These are phyloP conservation scores for Stygiomarasmius scandens DNA, from an alignment of 1,284 basidiomycete genomes.

Conservation along the genomic window DNA sequence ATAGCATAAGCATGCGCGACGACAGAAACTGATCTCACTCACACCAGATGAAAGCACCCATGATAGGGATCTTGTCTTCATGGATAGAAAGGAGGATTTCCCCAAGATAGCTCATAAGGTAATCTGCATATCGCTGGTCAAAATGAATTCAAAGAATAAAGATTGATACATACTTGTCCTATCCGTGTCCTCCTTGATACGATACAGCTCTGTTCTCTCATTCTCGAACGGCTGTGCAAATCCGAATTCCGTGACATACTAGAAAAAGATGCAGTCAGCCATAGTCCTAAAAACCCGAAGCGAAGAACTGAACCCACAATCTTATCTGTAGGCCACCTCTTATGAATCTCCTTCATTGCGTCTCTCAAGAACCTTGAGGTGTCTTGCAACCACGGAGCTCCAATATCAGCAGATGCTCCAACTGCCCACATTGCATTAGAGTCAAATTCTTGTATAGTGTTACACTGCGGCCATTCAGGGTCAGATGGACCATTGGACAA, in stretches of 20 bases:
- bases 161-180: no score
- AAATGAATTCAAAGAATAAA: not conserved
- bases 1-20: constrained; percentile 2
- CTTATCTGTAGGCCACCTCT: constrained; percentile 47
- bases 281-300: not conserved
- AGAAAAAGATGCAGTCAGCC: not conserved
- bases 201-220: no score
- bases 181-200: no score
- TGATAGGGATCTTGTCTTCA: constrained; percentile 44
- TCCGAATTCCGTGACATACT: no score
- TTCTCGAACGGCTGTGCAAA: no score
- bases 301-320: constrained; percentile 31
- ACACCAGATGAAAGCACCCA: constrained; percentile 48
- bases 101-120: constrained; percentile 47
- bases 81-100: constrained; percentile 45
- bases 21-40: constrained; percentile 4
- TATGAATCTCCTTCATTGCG: constrained; percentile 37
- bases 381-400: constrained; percentile 42
- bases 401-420: constrained; percentile 42
- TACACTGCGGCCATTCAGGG: constrained; percentile 49
- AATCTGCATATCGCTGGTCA: constrained; percentile 30
- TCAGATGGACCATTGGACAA: constrained; percentile 38
- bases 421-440: constrained; percentile 45
- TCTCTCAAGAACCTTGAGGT: constrained; percentile 43
- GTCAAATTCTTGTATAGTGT: constrained; percentile 38